These are phyloP conservation scores for Kwoniella botswanensis DNA, from an alignment of 768 basidiomycete genomes.

Conservation along the genomic window DNA sequence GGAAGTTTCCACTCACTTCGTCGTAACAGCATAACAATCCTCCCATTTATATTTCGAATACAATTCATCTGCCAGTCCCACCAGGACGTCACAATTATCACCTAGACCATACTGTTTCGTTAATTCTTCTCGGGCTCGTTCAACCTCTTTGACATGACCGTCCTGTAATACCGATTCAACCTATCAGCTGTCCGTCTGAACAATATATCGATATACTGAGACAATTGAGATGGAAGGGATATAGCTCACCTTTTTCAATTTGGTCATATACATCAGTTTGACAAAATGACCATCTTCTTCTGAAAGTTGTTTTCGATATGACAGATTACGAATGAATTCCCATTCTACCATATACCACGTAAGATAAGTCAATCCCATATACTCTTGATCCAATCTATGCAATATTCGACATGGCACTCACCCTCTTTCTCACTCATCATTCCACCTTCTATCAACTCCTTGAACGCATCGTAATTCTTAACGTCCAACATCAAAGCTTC, in stretches of 20 bases:
- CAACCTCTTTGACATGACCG: slow-evolving; percentile 80
- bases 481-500: slow-evolving; percentile 93
- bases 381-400: too few relatives aligned
- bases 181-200: neutral
- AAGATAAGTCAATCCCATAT: too few relatives aligned
- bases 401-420: slow-evolving; percentile 49
- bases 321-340: slow-evolving; percentile 87
- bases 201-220: neutral
- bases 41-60: slow-evolving; percentile 90
- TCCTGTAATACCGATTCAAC: slow-evolving; percentile 60
- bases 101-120: slow-evolving; percentile 80
- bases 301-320: slow-evolving; percentile 75
- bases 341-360: slow-evolving; percentile 71
- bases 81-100: slow-evolving; percentile 91
- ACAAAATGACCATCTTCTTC: slow-evolving; percentile 90
- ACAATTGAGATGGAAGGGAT: neutral
- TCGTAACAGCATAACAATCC: slow-evolving; percentile 88
- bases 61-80: slow-evolving; percentile 85
- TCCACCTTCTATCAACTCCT: slow-evolving; percentile 84
- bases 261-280: slow-evolving; percentile 86
- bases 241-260: slow-evolving; percentile 73
- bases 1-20: slow-evolving; percentile 63
- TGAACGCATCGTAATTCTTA: slow-evolving; percentile 95
- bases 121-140: slow-evolving; percentile 75
- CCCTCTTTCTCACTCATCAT: slow-evolving; percentile 98